These are phyloP conservation scores for Aspergillus puulaauensis DNA, from an alignment of 2,329 filamentous ascomycete genomes.

Conservation along the genomic window DNA sequence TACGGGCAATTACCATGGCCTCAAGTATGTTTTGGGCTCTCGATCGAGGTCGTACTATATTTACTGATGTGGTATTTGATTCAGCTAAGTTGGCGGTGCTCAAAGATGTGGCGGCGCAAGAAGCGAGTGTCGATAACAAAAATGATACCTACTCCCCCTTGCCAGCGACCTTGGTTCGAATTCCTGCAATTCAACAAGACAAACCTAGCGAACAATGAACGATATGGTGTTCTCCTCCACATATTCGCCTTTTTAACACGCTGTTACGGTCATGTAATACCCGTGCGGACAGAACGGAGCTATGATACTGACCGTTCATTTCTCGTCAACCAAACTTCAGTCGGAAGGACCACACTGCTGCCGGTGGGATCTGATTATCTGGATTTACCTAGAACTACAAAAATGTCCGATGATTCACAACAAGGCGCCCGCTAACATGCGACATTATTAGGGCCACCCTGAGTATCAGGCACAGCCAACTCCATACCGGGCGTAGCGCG, in stretches of 20 bases:
- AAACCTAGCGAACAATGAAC: not conserved
- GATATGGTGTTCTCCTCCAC: not conserved
- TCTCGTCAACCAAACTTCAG: not conserved
- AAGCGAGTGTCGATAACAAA: conserved; percentile 10
- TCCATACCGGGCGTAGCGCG: not conserved
- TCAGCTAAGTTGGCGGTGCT: conserved; percentile 29
- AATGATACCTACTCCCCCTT: conserved; percentile 65
- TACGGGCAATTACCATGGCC: conserved; percentile 64
- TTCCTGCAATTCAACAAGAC: conserved; percentile 34
- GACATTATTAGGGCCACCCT: not conserved
- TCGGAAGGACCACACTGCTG: not conserved
- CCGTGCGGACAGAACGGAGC: not conserved
- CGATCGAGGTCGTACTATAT: not conserved
- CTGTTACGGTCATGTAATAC: not conserved
- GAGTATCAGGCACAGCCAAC: not conserved
- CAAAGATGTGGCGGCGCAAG: conserved; percentile 16
- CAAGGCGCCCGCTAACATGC: not conserved
- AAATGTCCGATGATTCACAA: not conserved
- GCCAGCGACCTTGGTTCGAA: conserved; percentile 45
- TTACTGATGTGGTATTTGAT: conserved; percentile 7
- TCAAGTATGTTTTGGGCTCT: conserved; percentile 51
- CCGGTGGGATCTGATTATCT: not conserved
- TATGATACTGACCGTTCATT: not conserved
- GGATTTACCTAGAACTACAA: not conserved
- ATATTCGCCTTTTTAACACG: not conserved